Base-by-base conservation (phyloP, 177 flowering plant genomes). In the Vitis hybrid region DNA sequence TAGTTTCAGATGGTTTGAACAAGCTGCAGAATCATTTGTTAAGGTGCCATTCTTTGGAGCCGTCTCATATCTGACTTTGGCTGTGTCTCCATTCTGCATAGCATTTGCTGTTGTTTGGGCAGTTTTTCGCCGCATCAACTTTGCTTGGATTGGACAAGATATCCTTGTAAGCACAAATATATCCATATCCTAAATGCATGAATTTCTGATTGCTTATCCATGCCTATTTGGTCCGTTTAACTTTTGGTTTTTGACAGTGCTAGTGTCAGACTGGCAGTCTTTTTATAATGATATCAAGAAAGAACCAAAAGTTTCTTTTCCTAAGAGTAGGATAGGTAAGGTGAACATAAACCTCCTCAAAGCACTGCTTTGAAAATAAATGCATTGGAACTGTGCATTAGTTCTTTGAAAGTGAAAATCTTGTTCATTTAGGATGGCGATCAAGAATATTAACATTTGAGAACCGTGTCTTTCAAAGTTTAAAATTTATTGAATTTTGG, bases 61-160 rank as follows among this genome's bases (percentile, higher is more conserved):
- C 73, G 80, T 91, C 53, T 96, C 99, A 4, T 86, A 91, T 80
- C 87, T 96, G 49, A 90, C 98, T 2, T 59, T 96, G 75, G 95
- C 91, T 24, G 90, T 94, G 72, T 75, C 88, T 74, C 99, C 99
- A 56, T 92, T 96, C 88, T 96, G 99, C 87, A 76, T 96, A 69
- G 76, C 85, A 50, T 90, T 90, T 87, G 88, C 98, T 65, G 91
- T 88, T 73, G 77, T 88, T 64, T 96, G 99, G 99, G 99, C 97
- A 44, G 87, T 88, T 65, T 77, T 81, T 24, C 97, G 97, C 11
- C 77, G 75, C 53, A 71, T 59, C 71, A 80, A 85, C 76, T 88
- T 87, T 79, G 99, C 98, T 51, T 96, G 99, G 98, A 96, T 96
- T 10, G 99, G 98, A 67, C 99, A 96, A 85, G 97, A 96, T 74